Evolutionary conservation across 1,139 yeast genomes (phyloP), one percentile per base, ranked within the genome.

Genomic region (Nadsonia commutata): DNA sequence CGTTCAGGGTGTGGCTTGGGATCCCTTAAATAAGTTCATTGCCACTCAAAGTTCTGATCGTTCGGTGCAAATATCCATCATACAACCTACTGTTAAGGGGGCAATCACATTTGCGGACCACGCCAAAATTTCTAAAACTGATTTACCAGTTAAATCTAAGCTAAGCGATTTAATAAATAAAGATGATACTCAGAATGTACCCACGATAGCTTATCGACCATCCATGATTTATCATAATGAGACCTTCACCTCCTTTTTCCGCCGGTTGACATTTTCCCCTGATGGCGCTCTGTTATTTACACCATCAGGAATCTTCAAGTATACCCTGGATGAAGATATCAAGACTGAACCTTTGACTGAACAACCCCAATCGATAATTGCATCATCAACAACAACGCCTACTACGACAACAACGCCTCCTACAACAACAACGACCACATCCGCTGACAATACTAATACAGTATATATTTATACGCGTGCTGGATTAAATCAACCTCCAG

Each of bases 1-100:
- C 55, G 93, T 90, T 2, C 99, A 90, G 60, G 99, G 99, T 2
- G 90, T 90, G 3, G 71, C 80, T 0, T 90, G 97, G 97, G 98
- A 90, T 58, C 98, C 98, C 2, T 56, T 67, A 46, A 77, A 80
- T 47, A 76, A 80, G 53, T 85, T 62, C 53, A 61, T 90, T 18
- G 85, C 88, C 1, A 82, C 95, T 5, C 96, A 88, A 57, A 78
- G 93, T 20, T 94, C 95, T 2, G 98, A 93, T 60, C 65, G 95
- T 46, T 71, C 86, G 1, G 79, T 88, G 17, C 78, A 77, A 49
- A 66, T 90, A 4, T 83, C 82, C 55, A 60, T 67, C 19, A 56
- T 74, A 40, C 54, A 53, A 41, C 49, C 59, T 5, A 59, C 57
- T 23, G 60, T 57, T 36, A 44, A 46, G 43, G 42, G 33, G 3